Evolutionary conservation across 805 yeast species (phyloP).

Genomic region (Saccharomycopsis fermentans): DNA sequence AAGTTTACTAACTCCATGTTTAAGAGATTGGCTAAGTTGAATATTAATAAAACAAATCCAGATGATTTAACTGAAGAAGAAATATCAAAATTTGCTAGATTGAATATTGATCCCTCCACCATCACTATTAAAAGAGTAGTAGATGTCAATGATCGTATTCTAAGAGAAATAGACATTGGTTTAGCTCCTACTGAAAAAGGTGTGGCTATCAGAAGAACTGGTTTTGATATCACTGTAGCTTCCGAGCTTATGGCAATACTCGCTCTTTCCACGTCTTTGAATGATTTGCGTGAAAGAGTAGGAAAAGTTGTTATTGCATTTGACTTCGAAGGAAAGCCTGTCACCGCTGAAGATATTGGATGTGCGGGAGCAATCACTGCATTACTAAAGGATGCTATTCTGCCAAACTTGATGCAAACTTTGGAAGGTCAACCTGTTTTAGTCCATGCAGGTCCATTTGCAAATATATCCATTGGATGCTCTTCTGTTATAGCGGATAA

Average conservation of each 20-base stretch:
- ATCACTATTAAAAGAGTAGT: constrained; percentile 90
- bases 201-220: constrained; percentile 62
- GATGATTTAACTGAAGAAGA: constrained; percentile 73
- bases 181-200: constrained; percentile 92
- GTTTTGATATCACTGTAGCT: constrained; percentile 95
- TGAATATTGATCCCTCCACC: constrained; percentile 82
- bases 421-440: constrained; percentile 96
- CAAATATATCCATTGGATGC: constrained; percentile 95
- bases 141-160: constrained; percentile 86
- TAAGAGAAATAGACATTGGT: constrained; percentile 83
- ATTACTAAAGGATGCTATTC: constrained; percentile 87
- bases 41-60: constrained; percentile 74
- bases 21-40: constrained; percentile 65
- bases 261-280: constrained; percentile 68
- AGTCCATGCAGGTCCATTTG: constrained; percentile 97
- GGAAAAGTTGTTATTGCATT: constrained; percentile 88
- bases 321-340: constrained; percentile 61
- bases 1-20: constrained; percentile 71
- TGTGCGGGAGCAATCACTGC: constrained; percentile 96
- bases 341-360: constrained; percentile 91
- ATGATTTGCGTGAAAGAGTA: constrained; percentile 79
- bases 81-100: constrained; percentile 60
- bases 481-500: constrained; percentile 89
- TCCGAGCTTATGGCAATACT: constrained; percentile 93
- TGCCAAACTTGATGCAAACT: constrained; percentile 95